Percentiles rank a stretch among this genome's conserved stretches.
Evolutionary conservation across 345 rosid genomes (phyloP).

Genomic region (Eucalyptus coolabah): DNA sequence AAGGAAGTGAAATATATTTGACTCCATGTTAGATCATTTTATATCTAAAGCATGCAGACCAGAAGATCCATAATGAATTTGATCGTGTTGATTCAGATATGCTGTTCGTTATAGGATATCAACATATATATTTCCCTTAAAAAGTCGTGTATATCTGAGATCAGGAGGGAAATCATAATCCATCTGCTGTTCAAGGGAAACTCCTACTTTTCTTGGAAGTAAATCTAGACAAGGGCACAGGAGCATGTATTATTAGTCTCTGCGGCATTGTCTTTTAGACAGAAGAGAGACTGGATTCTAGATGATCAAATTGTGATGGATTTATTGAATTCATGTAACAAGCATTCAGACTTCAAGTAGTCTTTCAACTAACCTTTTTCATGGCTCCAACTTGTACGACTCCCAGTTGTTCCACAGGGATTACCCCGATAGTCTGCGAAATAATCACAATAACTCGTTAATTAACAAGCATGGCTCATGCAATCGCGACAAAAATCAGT

Average conservation of each 20-base stretch:
- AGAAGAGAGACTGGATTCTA: background rate
- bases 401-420: slow-evolving; percentile 51
- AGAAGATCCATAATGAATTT: background rate
- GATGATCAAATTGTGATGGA: background rate
- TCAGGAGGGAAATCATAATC: background rate
- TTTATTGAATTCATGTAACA: background rate
- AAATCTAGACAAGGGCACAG: background rate
- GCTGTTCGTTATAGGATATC: background rate
- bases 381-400: slow-evolving; percentile 80
- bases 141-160: background rate
- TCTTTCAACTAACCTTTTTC: slow-evolving; percentile 44
- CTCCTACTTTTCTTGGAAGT: background rate
- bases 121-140: background rate
- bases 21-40: background rate
- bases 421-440: slow-evolving; percentile 67
- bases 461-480: background rate
- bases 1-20: background rate
- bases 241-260: background rate
- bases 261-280: background rate
- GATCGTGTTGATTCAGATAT: background rate
- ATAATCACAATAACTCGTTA: background rate
- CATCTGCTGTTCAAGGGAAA: background rate
- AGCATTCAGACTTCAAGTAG: background rate
- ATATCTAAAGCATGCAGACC: background rate
- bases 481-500: background rate